Evolutionary conservation across 2,329 filamentous ascomycete species (phyloP), one percentile per base, ranked within the genome.

Genomic region (Calonectria hongkongensis): DNA sequence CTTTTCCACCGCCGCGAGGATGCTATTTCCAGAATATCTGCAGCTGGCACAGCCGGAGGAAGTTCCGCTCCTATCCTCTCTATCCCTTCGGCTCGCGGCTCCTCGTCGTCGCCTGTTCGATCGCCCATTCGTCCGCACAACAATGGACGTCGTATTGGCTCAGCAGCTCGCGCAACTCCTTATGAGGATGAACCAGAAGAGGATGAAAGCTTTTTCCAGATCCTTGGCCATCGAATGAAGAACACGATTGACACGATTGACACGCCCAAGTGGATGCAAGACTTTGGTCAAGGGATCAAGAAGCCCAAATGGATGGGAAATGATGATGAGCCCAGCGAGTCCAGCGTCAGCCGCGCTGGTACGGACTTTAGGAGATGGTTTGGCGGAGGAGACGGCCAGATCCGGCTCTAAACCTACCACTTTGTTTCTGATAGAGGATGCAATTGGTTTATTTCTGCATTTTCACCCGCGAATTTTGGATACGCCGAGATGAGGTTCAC

Each of bases 201-300:
- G 39, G 92, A 95, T 16, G 94, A 95, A 68, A 95, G 93, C 76
- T 95, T 98, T 83, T 95, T 98, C 80, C 90, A 94, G 76, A 93
- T 93, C 41, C 92, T 98, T 73, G 92, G 94, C 0, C 94, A 97
- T 81, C 90, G 96, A 43, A 92, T 99, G 78, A 94, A 93, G 84
- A 99, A 99, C 81, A 98, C 97, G 0, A 91, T 98, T 66, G 96
- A 98, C 73, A 94, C 92, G 0, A 89, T 95, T 2, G 93, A 95
- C 66, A 89, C 93, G 36, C 96, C 97, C 0, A 92, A 92, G 75
- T 98, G 96, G 95, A 86, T 98, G 75, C 90, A 92, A 78, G 93
- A 94, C 30, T 87, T 95, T 33, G 90, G 91, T 1, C 88, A 90
- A 71, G 90, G 89, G 10, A 90, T 96, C 83, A 94, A 93, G 83